Evolutionary conservation across 495 filamentous ascomycete genomes (phyloP), one percentile per base, ranked within the genome.

Genomic region (Penicillium chermesinum): DNA sequence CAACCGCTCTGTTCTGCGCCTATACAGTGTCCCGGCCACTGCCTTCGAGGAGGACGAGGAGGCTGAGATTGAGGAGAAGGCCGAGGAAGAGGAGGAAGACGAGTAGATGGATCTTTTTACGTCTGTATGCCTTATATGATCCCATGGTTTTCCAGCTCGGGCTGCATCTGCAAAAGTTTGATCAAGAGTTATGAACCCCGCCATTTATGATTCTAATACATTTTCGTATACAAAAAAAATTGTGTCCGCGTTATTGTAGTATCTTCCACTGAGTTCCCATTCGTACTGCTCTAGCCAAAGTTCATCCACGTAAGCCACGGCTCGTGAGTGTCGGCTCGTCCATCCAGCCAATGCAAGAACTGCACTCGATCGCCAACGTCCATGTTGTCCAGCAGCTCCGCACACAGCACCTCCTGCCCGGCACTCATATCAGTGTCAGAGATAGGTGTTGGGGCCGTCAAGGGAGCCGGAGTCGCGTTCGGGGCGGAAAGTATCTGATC

Each of bases 1-100:
- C 41, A 98, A 98, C 72, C 95, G 95, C 81, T 81, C 83, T 27
- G 85, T 96, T 38, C 78, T 98, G 46, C 80, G 94, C 52, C 71
- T 98, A 59, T 98, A 98, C 74, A 85, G 91, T 62, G 88, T 97
- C 2, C 93, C 94, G 0, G 67, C 79, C 25, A 80, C 83, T 58
- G 89, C 89, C 43, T 93, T 96, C 64, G 93, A 97, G 57, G 87
- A 90, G 63, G 85, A 83, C 39, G 81, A 81, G 35, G 69, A 76
- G 44, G 54, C 55, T 19, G 65, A 61, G 36, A 67, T 46, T 21
- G 80, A 75, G 41, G 81, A 77, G 51, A 66, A 69, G 45, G 59
- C 63, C 15, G 64, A 72, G 45, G 78, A 74, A 37, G 81, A 77
- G 41, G 67, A 50, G 22, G 59, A 46, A 43, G 64, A 71, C 32